phyloP scores from a whole-genome alignment of 495 filamentous ascomycete genomes.

The Letharia columbiana region DNA sequence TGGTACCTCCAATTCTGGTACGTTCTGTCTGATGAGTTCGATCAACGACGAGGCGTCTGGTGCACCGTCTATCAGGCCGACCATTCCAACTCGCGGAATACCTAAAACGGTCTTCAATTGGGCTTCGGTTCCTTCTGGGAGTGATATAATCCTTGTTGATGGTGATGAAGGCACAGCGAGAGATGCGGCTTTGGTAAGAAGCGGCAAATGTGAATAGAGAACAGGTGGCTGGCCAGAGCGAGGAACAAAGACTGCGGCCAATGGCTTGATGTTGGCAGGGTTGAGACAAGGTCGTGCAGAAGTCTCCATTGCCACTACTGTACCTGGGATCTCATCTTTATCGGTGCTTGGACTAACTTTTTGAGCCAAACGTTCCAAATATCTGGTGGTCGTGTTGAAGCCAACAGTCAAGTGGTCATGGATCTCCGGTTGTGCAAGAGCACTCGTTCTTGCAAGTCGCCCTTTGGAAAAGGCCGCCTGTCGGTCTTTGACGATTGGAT shows the following conservation, averaged over 20 bases:
- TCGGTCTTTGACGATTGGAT: conserved; percentile 5
- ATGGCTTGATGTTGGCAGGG: conserved; percentile 10
- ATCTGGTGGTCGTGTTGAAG: conserved; percentile 47
- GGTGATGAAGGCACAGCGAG: conserved; percentile 29
- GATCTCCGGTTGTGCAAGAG: conserved; percentile 1
- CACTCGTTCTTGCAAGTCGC: not conserved
- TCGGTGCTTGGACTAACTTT: not conserved
- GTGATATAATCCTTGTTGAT: conserved; percentile 45
- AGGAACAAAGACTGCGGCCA: conserved; percentile 46
- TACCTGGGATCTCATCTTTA: not conserved
- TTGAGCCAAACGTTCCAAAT: conserved; percentile 39
- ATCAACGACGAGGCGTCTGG: conserved; percentile 42
- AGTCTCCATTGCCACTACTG: not conserved
- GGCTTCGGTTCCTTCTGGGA: conserved; percentile 45
- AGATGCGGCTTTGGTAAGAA: conserved; percentile 45
- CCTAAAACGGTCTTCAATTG: conserved; percentile 43
- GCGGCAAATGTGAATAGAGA: conserved; percentile 52
- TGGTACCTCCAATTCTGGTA: conserved; percentile 32
- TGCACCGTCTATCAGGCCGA: conserved; percentile 45
- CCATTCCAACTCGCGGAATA: conserved; percentile 49
- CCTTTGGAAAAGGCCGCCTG: not conserved
- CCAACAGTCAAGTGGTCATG: conserved; percentile 48
- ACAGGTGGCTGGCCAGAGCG: conserved; percentile 41
- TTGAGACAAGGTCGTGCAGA: not conserved
- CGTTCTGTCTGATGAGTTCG: conserved; percentile 41